phyloP scores from a whole-genome alignment of 2,329 filamentous ascomycete genomes.

The Neoascochyta sp. region DNA sequence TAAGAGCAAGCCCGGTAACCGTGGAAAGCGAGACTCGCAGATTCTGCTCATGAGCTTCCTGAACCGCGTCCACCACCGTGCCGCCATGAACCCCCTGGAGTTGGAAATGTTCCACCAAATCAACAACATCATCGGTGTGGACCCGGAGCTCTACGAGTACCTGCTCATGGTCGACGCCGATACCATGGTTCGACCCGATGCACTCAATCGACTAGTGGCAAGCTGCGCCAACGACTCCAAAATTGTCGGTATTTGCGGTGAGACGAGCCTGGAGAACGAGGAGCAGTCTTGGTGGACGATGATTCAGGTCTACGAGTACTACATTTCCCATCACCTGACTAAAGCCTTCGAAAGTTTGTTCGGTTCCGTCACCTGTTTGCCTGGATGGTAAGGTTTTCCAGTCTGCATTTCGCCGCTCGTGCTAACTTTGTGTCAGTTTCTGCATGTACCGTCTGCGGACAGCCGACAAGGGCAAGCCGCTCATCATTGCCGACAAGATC shows the following conservation, averaged over 20 bases:
- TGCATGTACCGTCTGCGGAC: constrained; percentile 97
- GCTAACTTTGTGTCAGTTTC: constrained; percentile 64
- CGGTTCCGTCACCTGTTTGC: constrained; percentile 96
- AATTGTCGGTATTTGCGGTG: constrained; percentile 95
- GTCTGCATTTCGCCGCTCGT: constrained; percentile 2
- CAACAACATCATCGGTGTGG: constrained; percentile 98
- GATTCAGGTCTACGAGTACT: constrained; percentile 99
- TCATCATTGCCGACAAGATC: constrained; percentile 87
- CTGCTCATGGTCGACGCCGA: constrained; percentile 97
- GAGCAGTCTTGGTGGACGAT: constrained; percentile 97
- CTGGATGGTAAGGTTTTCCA: constrained; percentile 76
- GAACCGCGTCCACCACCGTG: constrained; percentile 91
- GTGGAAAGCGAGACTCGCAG: constrained; percentile 97
- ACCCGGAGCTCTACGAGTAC: constrained; percentile 96
- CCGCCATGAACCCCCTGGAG: constrained; percentile 92
- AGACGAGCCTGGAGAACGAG: constrained; percentile 94
- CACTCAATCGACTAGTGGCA: constrained; percentile 86
- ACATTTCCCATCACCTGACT: constrained; percentile 93
- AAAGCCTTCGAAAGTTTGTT: constrained; percentile 98
- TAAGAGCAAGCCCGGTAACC: constrained; percentile 92
- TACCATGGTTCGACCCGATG: constrained; percentile 88
- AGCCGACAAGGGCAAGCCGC: constrained; percentile 85
- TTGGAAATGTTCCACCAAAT: constrained; percentile 99
- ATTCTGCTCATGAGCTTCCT: constrained; percentile 95
- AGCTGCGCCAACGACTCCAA: constrained; percentile 91